These are phyloP conservation scores for Plasmodium coatneyi DNA, from an alignment of 169 alveolate species.

Conservation along the genomic window DNA sequence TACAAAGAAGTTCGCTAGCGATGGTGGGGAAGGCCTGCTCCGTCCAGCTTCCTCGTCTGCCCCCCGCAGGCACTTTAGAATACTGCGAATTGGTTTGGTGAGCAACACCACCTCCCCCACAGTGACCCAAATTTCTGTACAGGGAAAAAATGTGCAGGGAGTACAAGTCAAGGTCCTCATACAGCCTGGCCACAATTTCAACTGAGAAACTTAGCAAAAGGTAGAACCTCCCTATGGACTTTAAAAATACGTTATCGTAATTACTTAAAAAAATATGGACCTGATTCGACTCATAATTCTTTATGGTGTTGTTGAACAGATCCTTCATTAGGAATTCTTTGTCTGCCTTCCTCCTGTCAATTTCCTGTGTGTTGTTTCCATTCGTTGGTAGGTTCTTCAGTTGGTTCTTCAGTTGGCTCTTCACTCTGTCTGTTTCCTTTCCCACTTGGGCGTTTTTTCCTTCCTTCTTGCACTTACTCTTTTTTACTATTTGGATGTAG, in stretches of 20 bases:
- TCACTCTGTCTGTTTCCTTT: not conserved
- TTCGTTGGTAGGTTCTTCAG: not conserved
- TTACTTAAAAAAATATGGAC: conserved; percentile 49
- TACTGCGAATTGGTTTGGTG: not conserved
- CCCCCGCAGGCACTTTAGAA: not conserved
- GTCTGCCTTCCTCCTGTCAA: conserved; percentile 12
- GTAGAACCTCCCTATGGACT: conserved; percentile 40
- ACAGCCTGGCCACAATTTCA: conserved; percentile 31
- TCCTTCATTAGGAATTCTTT: conserved; percentile 43
- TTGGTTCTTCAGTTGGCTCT: not conserved
- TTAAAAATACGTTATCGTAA: conserved; percentile 56
- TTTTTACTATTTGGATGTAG: conserved; percentile 51
- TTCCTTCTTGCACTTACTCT: conserved; percentile 15
- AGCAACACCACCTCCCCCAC: not conserved
- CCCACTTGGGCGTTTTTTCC: conserved; percentile 14
- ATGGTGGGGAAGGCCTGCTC: not conserved
- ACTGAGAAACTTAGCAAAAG: conserved; percentile 49
- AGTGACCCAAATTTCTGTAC: conserved; percentile 9
- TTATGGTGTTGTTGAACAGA: conserved; percentile 36
- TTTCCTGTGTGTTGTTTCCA: not conserved
- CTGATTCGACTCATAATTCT: conserved; percentile 14
- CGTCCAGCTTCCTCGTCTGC: not conserved
- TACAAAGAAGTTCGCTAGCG: not conserved
- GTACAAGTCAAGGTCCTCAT: conserved; percentile 41
- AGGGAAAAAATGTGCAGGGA: conserved; percentile 36